phyloP scores from a whole-genome alignment of 208 protist species.

The Naegleria fowleri region DNA sequence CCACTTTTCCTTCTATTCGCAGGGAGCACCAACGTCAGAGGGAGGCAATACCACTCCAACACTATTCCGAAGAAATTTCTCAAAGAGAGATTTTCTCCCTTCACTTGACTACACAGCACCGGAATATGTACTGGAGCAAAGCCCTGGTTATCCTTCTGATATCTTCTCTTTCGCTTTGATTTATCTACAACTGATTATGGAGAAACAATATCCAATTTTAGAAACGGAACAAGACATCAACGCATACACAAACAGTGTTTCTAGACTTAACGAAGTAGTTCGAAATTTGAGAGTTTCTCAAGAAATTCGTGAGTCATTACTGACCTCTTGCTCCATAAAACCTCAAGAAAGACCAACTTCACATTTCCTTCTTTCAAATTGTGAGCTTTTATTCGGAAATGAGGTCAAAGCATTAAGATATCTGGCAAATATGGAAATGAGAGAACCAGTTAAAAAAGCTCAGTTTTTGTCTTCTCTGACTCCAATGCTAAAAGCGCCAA shows the following conservation, averaged over 20 bases:
- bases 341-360: background rate
- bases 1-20: background rate
- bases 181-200: background rate
- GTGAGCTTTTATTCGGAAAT: conserved; percentile 26
- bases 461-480: background rate
- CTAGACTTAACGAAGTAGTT: background rate
- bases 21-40: background rate
- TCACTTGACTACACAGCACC: conserved; percentile 22
- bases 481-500: conserved; percentile 6
- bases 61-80: background rate
- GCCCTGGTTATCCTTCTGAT: background rate
- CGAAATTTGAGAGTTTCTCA: background rate
- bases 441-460: conserved; percentile 27
- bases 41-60: background rate
- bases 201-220: background rate
- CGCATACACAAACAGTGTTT: background rate
- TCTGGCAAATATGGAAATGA: conserved; percentile 16
- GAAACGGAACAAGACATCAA: background rate
- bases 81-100: conserved; percentile 19
- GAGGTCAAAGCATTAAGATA: conserved; percentile 29
- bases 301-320: background rate
- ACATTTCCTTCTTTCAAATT: background rate
- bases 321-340: background rate
- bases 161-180: conserved; percentile 19
- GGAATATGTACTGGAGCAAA: conserved; percentile 4